Percentiles rank a stretch among this genome's conserved stretches.
Evolutionary conservation across 2,329 filamentous ascomycete genomes (phyloP).

Genomic region (Diaporthe helianthi): DNA sequence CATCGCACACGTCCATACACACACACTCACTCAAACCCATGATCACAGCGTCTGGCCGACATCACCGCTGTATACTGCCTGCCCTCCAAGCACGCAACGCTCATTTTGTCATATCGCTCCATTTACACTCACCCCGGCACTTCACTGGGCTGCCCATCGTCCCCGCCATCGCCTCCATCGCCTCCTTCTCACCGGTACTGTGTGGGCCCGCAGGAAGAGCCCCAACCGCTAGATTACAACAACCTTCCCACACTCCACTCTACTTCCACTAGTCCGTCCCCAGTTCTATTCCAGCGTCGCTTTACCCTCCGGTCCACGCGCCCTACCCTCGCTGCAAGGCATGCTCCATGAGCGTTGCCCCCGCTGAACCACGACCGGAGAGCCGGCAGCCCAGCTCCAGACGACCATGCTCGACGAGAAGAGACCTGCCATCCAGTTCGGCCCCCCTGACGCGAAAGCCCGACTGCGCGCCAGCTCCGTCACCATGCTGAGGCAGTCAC

Average conservation of each 20-base stretch:
- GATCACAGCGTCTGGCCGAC: background rate
- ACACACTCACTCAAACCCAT: background rate
- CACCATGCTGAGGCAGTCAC: constrained; percentile 41
- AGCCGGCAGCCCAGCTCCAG: constrained; percentile 20
- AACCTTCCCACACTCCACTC: constrained; percentile 3
- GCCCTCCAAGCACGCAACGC: background rate
- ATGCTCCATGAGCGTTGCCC: constrained; percentile 27
- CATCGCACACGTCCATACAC: background rate
- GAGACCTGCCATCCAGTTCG: constrained; percentile 24
- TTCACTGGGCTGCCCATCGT: background rate
- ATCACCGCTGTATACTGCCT: background rate
- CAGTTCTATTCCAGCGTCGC: constrained; percentile 9
- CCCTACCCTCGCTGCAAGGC: constrained; percentile 5
- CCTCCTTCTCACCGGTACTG: background rate
- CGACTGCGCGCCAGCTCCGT: constrained; percentile 34
- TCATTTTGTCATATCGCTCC: constrained; percentile 9
- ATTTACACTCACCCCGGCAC: background rate
- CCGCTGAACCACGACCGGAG: constrained; percentile 27
- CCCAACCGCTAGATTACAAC: constrained; percentile 24
- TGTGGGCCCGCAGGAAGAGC: constrained; percentile 25
- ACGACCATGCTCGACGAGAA: constrained; percentile 33
- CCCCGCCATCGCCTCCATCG: constrained; percentile 15
- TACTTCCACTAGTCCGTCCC: background rate
- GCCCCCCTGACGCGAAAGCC: constrained; percentile 29
- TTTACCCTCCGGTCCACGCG: background rate